A percentile compares a stretch with the other conserved stretches of the same genome.
phyloP scores from a whole-genome alignment of 2,329 filamentous ascomycete species.

The Sporothrix protearum region DNA sequence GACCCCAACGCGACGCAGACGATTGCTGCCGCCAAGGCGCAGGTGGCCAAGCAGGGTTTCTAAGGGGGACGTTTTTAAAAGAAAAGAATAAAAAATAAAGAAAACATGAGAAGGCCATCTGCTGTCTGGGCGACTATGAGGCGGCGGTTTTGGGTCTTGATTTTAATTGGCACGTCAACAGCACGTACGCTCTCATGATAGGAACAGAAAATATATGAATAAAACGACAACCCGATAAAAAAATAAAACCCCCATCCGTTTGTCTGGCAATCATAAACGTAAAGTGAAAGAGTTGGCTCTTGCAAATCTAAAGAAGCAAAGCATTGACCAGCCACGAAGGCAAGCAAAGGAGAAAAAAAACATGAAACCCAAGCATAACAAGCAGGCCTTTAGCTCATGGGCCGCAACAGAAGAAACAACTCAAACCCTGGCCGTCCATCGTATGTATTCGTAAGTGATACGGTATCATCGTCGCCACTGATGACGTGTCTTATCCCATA shows the following conservation, averaged over 20 bases:
- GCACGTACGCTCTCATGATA: not conserved
- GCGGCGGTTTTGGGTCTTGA: not conserved
- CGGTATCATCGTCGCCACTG: not conserved
- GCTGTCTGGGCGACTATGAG: not conserved
- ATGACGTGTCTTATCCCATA: not conserved
- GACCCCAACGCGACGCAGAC: constrained; percentile 35
- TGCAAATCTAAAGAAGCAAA: constrained; percentile 4
- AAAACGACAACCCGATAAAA: constrained; percentile 8
- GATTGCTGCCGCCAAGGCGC: constrained; percentile 35
- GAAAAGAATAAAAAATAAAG: no score
- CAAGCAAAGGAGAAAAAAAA: not conserved
- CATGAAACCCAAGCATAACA: not conserved
- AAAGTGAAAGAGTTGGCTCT: not conserved
- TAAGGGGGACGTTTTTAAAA: no score
- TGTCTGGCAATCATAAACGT: not conserved
- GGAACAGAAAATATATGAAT: not conserved
- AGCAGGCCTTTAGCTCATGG: not conserved
- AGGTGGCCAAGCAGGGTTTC: constrained; percentile 36
- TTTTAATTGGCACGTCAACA: constrained; percentile 1
- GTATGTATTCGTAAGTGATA: not conserved
- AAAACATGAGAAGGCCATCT: not conserved
- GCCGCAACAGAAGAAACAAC: not conserved
- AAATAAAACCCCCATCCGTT: not conserved
- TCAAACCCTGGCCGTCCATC: not conserved
- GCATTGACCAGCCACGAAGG: not conserved